A percentile compares a stretch with the other conserved stretches of the same genome.
phyloP scores from a whole-genome alignment of 306 rosid genomes.

The Rosa multiflora region DNA sequence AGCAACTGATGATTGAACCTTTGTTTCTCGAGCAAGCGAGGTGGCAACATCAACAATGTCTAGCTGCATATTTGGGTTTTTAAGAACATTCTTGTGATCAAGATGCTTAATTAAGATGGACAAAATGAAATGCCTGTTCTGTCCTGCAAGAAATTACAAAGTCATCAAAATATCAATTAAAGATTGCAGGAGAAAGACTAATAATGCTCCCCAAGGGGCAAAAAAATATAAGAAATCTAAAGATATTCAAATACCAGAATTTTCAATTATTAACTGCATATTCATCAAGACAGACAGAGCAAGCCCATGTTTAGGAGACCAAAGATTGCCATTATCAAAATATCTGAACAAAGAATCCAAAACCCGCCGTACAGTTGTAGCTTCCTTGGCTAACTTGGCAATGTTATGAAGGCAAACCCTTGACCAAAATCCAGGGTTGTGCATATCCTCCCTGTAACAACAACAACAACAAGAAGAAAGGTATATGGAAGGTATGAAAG shows the following conservation, averaged over 20 bases:
- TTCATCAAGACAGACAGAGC: conserved; percentile 55
- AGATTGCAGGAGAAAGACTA: not conserved
- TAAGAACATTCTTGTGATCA: conserved; percentile 35
- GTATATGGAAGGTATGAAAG: conserved; percentile 16
- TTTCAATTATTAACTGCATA: conserved; percentile 65
- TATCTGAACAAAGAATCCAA: conserved; percentile 65
- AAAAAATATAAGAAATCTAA: conserved; percentile 7
- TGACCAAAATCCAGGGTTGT: conserved; percentile 61
- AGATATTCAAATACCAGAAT: conserved; percentile 45
- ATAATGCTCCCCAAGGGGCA: conserved; percentile 3
- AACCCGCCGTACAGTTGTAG: conserved; percentile 66
- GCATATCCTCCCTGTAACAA: conserved; percentile 43
- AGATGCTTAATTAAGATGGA: conserved; percentile 35
- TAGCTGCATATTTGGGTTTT: conserved; percentile 27
- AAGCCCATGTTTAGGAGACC: conserved; percentile 68
- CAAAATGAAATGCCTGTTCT: conserved; percentile 26
- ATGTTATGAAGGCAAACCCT: conserved; percentile 61
- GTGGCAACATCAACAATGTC: conserved; percentile 32
- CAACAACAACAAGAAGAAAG: conserved; percentile 9
- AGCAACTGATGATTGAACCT: conserved; percentile 35
- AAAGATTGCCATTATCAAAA: conserved; percentile 55
- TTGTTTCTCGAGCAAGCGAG: conserved; percentile 24
- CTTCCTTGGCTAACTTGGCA: conserved; percentile 77
- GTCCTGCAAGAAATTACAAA: conserved; percentile 18
- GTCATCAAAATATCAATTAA: conserved; percentile 3